Base-by-base conservation (phyloP, 139 green algal species). In the Volvox reticuliferus region DNA sequence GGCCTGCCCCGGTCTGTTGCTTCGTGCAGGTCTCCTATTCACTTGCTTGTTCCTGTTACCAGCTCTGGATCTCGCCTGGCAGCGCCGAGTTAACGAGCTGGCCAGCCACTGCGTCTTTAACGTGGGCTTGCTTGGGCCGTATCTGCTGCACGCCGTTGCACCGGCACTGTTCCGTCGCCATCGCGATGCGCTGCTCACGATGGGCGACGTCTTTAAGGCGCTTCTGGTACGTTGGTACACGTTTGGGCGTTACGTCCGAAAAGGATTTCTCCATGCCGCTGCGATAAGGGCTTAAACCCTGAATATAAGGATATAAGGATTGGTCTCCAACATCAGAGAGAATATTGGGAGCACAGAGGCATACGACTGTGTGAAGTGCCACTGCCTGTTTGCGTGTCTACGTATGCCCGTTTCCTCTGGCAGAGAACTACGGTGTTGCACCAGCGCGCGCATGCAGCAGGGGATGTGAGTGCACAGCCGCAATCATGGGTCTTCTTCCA, bases 61-160 rank as follows among this genome's bases (percentile, higher is more conserved):
- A 12, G 67, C 65, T 13, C 12, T 80, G 36, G 67, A 44, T 1
- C 83, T 88, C 63, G 21, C 55, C 1, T 37, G 67, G 2, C 67
- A 62, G 1, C 32, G 21, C 6, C 61, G 75, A 67, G 55, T 21
- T 26, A 0, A 0, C 12, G 83, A 88, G 65, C 65, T 88, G 36
- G 16, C 30, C 33, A 36, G 24, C 55, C 83, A 88, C 67, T 33
- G 71, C 35, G 6, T 88, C 26, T 88, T 88, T 65, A 88, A 88
- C 36, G 83, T 35, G 1, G 83, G 83, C 13, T 68, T 88, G 67
- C 83, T 88, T 67, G 83, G 83, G 24, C 83, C 83, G 16, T 88
- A 88, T 35, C 30, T 44, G 61, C 83, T 88, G 67, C 67, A 32
- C 0, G 21, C 30, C 19, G 26, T n/a, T 21, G 36, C 24, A 0